Base-by-base conservation (phyloP, 202 grass and related monocot genomes). In the Elaeis oleifera region DNA sequence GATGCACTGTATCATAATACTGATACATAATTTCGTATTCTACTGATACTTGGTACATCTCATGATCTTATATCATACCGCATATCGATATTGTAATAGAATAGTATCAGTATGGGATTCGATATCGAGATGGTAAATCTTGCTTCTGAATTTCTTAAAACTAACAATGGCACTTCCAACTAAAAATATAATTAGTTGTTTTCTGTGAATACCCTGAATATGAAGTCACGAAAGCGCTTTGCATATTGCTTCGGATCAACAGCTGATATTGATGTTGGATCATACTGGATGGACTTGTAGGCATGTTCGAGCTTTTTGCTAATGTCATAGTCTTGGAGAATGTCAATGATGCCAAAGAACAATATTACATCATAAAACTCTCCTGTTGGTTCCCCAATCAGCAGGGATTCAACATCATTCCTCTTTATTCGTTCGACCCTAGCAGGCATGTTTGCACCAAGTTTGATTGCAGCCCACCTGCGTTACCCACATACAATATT, bases 301-400 rank as follows among this genome's bases (percentile, higher is more conserved):
- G 87, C 92, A 56, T 91, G 92, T 61, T 96, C 87, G 51, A 96
- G 69, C 74, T 78, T 91, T 76, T 96, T 96, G 53, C 81, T 84
- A 6, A 90, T 90, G 25, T 90, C 86, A 23, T 87, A 95, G 63
- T 95, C 86, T 65, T 96, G 87, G n/a, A 95, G 80, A 72, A 95
- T 95, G 66, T 95, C 90, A 51, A 95, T 95, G 67, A 90, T 95
- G 49, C 86, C 90, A 32, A 95, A 95, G 75, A 84, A 95, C 44
- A 90, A 61, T 24, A 95, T 50, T 8, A 95, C 85, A 3, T 96
- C 87, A 5, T 73, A 78, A 63, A 85, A 96, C 63, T 96, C 84
- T 0, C 91, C 87, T 52, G 81, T 90, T 8, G 91, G 91, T 53
- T 96, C 91, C 5, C 87, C 84, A 6, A 88, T 74, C 7, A 89